Percentiles rank a stretch among this genome's conserved stretches.
These are phyloP conservation scores for Naganishia sp. DNA, from an alignment of 1,284 basidiomycete genomes.

Conservation along the genomic window DNA sequence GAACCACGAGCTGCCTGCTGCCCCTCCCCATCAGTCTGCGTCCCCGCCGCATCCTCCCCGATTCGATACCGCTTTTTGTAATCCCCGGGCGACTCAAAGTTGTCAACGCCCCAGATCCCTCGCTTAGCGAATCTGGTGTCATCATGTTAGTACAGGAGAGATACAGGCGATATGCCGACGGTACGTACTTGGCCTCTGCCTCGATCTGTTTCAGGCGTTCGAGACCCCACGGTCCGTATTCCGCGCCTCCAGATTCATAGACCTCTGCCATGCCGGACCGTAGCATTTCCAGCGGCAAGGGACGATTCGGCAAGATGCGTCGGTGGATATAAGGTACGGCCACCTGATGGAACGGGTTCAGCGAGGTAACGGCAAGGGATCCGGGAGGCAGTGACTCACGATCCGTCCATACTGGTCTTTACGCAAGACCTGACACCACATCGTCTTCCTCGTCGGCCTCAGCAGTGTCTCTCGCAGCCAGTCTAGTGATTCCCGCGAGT, in stretches of 20 bases:
- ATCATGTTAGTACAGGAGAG: background rate
- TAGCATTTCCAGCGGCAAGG: conserved; percentile 74
- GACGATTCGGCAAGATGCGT: conserved; percentile 59
- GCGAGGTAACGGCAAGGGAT: conserved; percentile 24
- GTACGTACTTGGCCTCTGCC: conserved; percentile 66
- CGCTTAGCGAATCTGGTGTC: conserved; percentile 56
- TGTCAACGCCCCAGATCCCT: conserved; percentile 70
- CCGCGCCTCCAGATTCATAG: conserved; percentile 74
- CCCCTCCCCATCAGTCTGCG: background rate
- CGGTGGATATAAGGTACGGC: conserved; percentile 61
- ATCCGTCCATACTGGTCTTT: conserved; percentile 80
- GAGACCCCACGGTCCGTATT: conserved; percentile 69
- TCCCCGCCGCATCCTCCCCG: conserved; percentile 17
- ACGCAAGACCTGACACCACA: conserved; percentile 63
- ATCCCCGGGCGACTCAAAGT: conserved; percentile 69
- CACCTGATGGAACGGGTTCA: conserved; percentile 59
- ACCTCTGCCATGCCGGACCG: conserved; percentile 70
- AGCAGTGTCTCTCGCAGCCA: conserved; percentile 66
- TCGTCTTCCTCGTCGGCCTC: conserved; percentile 56
- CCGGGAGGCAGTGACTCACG: conserved; percentile 57
- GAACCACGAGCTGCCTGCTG: background rate
- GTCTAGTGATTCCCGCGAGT: conserved; percentile 66
- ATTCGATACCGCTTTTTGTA: conserved; percentile 67
- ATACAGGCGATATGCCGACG: background rate
- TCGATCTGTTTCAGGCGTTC: conserved; percentile 65